phyloP scores from a whole-genome alignment of 176 grass and related monocot genomes.

The Thinopyrum elongatum region DNA sequence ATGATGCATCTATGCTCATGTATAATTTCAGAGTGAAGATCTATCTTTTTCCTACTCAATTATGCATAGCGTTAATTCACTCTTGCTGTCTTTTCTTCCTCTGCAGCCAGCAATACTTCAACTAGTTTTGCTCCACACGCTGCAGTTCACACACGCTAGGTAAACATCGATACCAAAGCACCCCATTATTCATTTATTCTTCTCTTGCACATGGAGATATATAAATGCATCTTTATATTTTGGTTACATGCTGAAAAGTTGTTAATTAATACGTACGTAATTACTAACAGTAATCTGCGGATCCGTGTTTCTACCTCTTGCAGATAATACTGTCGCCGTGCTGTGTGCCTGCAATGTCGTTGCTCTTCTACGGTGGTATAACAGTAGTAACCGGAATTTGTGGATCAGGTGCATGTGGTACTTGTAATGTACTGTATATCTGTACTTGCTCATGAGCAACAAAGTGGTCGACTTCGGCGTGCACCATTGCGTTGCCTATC shows the following conservation, averaged over 20 bases:
- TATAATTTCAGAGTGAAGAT: not conserved
- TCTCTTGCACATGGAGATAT: not conserved
- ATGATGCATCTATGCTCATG: not conserved
- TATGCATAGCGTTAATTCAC: not conserved
- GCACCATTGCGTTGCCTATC: not conserved
- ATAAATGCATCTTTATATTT: not conserved
- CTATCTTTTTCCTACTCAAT: not conserved
- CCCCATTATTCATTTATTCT: not conserved
- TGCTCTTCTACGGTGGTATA: not conserved
- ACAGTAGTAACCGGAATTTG: not conserved
- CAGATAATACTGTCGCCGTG: constrained; percentile 29
- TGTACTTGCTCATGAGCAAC: not conserved
- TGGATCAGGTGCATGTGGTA: not conserved
- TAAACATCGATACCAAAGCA: constrained; percentile 3
- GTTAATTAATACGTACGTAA: not conserved
- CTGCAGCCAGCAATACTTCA: constrained; percentile 31
- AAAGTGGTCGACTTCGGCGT: not conserved
- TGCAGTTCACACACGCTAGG: not conserved
- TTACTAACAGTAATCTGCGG: not conserved
- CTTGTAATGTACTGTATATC: not conserved
- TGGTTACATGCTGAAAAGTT: not conserved
- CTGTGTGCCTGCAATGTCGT: constrained; percentile 12
- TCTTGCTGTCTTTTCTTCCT: not conserved
- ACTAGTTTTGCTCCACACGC: not conserved
- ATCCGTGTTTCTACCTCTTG: not conserved